These are phyloP conservation scores for Schrenkiella parvula DNA, from an alignment of 345 rosid genomes.

Conservation along the genomic window DNA sequence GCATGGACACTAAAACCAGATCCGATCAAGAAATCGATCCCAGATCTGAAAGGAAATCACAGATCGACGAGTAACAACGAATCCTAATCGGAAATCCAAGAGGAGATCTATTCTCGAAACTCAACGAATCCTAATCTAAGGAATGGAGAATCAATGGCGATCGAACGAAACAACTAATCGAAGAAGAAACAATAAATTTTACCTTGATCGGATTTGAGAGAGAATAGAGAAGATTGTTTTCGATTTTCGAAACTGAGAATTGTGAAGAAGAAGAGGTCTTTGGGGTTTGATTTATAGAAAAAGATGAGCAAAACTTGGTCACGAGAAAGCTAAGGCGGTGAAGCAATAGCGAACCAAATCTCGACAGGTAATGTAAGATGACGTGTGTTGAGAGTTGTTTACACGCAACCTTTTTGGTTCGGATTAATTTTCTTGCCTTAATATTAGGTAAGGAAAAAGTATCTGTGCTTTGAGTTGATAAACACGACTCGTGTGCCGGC, in stretches of 20 bases:
- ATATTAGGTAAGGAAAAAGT: slow-evolving; percentile 17
- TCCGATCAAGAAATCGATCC: no score
- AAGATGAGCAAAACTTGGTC: slow-evolving; percentile 6
- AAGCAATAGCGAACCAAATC: neutral
- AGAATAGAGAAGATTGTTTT: neutral
- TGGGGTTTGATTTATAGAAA: neutral
- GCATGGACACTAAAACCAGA: neutral
- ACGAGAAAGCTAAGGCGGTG: slow-evolving; percentile 23
- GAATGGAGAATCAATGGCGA: neutral
- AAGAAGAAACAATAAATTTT: neutral
- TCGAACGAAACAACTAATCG: neutral
- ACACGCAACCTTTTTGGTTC: slow-evolving; percentile 10
- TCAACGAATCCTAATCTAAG: neutral
- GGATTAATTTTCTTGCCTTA: neutral
- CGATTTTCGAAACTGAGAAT: neutral
- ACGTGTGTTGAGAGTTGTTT: slow-evolving; percentile 17
- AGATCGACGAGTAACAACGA: neutral
- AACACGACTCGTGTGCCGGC: slow-evolving; percentile 16
- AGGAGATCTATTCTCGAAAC: neutral
- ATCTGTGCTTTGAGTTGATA: slow-evolving; percentile 22
- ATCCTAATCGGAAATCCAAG: neutral
- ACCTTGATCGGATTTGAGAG: neutral
- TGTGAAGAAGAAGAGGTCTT: neutral
- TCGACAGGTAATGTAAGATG: neutral
- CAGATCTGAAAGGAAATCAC: neutral